A percentile compares a stretch with the other conserved stretches of the same genome.
phyloP scores from a whole-genome alignment of 2,329 filamentous ascomycete genomes.

The Pseudogymnoascus sp. region DNA sequence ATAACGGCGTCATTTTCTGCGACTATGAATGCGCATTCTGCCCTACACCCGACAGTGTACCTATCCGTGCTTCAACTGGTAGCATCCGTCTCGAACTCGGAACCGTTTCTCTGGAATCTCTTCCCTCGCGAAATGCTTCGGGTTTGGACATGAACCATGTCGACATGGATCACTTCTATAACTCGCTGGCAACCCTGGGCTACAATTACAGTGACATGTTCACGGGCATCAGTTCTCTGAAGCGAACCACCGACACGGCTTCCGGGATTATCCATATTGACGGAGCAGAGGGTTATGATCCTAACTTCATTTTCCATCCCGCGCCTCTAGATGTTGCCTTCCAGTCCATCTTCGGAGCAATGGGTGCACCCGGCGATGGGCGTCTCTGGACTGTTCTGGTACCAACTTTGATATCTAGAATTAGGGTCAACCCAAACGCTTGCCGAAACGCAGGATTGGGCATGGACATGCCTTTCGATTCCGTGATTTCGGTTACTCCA shows the following conservation, averaged over 20 bases:
- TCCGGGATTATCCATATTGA: not conserved
- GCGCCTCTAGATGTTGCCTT: constrained; percentile 10
- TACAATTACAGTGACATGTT: not conserved
- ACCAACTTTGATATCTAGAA: constrained; percentile 17
- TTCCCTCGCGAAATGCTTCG: not conserved
- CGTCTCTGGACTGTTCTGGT: constrained; percentile 18
- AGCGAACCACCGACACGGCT: constrained; percentile 12
- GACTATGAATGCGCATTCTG: not conserved
- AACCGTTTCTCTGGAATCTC: not conserved
- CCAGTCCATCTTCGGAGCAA: constrained; percentile 31
- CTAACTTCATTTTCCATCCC: not conserved
- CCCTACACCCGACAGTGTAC: not conserved
- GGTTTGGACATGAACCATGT: not conserved
- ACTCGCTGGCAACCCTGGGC: not conserved
- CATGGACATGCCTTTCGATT: not conserved
- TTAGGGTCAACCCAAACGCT: constrained; percentile 19
- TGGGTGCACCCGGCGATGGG: constrained; percentile 17
- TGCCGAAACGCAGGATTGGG: not conserved
- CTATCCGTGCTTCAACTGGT: not conserved
- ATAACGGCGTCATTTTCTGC: not conserved
- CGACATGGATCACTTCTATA: not conserved
- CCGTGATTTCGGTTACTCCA: not conserved
- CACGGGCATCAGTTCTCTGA: constrained; percentile 8
- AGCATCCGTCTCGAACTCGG: not conserved
- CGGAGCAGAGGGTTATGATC: not conserved